Percentiles rank a stretch among this genome's conserved stretches.
phyloP scores from a whole-genome alignment of 2,329 filamentous ascomycete species.

The Trichothecium roseum region DNA sequence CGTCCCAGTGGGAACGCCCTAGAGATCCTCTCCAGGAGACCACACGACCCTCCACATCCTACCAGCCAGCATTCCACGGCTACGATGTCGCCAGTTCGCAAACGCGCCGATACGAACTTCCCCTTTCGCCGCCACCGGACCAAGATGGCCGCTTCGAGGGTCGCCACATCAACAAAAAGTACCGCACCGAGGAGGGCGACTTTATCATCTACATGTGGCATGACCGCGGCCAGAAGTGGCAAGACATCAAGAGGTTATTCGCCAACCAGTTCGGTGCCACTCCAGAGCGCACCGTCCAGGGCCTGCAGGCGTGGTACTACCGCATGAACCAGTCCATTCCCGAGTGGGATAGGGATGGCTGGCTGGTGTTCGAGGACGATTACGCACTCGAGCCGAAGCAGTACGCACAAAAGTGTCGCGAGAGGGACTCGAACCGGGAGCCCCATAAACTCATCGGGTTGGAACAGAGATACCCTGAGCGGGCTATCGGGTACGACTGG shows the following conservation, averaged over 20 bases:
- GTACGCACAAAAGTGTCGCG: conserved; percentile 27
- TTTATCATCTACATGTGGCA: conserved; percentile 34
- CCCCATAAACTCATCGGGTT: conserved; percentile 25
- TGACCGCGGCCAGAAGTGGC: conserved; percentile 32
- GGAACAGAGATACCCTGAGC: conserved; percentile 34
- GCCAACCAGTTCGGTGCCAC: conserved; percentile 25
- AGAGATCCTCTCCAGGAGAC: no score
- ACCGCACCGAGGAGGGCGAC: conserved; percentile 30
- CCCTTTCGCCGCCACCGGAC: background rate
- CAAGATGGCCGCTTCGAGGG: conserved; percentile 12
- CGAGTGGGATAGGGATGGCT: conserved; percentile 27
- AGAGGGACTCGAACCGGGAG: conserved; percentile 24
- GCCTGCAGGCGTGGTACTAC: conserved; percentile 33
- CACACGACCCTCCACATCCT: no score
- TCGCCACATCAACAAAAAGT: conserved; percentile 32
- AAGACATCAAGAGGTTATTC: conserved; percentile 27
- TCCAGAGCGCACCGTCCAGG: conserved; percentile 26
- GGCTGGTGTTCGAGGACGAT: conserved; percentile 27
- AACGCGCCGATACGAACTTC: no score
- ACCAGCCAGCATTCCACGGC: no score
- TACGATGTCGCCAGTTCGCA: no score
- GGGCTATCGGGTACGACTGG: conserved; percentile 34
- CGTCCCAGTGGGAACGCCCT: no score
- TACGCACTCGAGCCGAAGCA: conserved; percentile 26
- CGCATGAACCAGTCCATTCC: conserved; percentile 31